Evolutionary conservation across 352 stramenopile species (phyloP), one percentile per base, ranked within the genome.

Genomic region (Thraustochytrium striatum): DNA sequence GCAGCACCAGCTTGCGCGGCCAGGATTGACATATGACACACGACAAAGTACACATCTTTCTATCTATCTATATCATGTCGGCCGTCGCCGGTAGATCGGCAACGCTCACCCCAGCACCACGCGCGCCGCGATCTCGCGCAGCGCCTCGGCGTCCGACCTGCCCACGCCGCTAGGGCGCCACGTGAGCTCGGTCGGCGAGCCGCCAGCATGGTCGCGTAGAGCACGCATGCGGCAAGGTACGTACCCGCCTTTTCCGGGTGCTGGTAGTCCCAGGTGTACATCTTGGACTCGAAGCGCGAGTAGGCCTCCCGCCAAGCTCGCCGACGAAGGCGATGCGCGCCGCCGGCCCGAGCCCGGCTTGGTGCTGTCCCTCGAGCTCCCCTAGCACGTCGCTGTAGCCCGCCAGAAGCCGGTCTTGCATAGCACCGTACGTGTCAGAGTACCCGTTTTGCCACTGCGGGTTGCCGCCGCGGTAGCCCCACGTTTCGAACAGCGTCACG

Each of bases 181-280:
- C n/a, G n/a, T n/a, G n/a, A n/a, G n/a, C n/a, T n/a, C n/a, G n/a
- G n/a, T n/a, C n/a, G n/a, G n/a, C n/a, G n/a, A n/a, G n/a, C n/a
- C n/a, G n/a, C n/a, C n/a, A n/a, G n/a, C n/a, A 70, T 70, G n/a
- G 5, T 69, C n/a, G 59, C 59, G 59, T 70, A 70, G 16, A 70
- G 21, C 7, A 70, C 59, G 30, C 59, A 57, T 5, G 59, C 59
- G 32, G 59, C 59, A 21, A 70, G 59, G 58, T 70, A 70, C 5
- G 59, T 70, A 9, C 59, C 59, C 7, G 25, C 19, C 8, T 19
- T 8, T 19, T 43, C 9, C 21, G 59, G 59, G 30, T 70, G 59
- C 59, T 70, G 58, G 8, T 25, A 43, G 59, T 70, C 59, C 7
- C 8, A 19, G 7, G 58, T 25, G 38, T 70, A 70, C 8, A 70